phyloP scores from a whole-genome alignment of 2,329 filamentous ascomycete genomes.

The Ophiostoma populinum region DNA sequence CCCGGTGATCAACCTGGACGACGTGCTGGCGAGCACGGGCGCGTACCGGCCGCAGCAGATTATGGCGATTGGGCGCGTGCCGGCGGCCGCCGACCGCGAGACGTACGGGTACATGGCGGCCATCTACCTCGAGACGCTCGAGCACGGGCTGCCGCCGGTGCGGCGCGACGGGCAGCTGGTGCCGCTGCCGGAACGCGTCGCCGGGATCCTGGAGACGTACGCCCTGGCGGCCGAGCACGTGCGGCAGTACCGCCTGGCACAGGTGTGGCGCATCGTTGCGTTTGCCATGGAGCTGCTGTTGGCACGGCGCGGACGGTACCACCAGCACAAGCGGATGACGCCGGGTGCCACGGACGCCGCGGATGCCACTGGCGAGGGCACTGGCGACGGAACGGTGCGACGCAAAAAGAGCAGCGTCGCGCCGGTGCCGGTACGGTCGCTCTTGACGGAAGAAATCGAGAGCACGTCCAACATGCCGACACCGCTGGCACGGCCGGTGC shows the following conservation, averaged over 20 bases:
- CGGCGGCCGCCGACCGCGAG: conserved; percentile 30
- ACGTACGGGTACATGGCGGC: conserved; percentile 38
- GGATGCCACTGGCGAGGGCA: neutral
- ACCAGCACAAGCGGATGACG: conserved; percentile 33
- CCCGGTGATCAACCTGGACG: conserved; percentile 30
- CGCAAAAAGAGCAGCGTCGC: neutral
- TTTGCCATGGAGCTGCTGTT: conserved; percentile 39
- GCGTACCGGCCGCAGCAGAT: conserved; percentile 41
- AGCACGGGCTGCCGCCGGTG: conserved; percentile 27
- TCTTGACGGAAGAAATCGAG: conserved; percentile 38
- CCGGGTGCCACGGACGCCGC: no score
- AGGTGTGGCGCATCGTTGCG: conserved; percentile 45
- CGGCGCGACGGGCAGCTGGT: conserved; percentile 13
- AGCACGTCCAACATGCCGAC: conserved; percentile 47
- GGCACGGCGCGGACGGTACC: conserved; percentile 36
- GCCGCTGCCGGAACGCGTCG: conserved; percentile 29
- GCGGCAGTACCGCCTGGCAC: conserved; percentile 40
- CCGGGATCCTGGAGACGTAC: conserved; percentile 35
- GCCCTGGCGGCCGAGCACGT: conserved; percentile 38
- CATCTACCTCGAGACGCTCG: conserved; percentile 37
- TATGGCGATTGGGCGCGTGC: conserved; percentile 43
- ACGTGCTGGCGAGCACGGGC: conserved; percentile 39
- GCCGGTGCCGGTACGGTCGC: conserved; percentile 21
- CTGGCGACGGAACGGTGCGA: neutral
- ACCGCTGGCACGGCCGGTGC: conserved; percentile 35